These are phyloP conservation scores for Aegilops speltoides DNA, from an alignment of 176 grass and related monocot genomes.

Conservation along the genomic window DNA sequence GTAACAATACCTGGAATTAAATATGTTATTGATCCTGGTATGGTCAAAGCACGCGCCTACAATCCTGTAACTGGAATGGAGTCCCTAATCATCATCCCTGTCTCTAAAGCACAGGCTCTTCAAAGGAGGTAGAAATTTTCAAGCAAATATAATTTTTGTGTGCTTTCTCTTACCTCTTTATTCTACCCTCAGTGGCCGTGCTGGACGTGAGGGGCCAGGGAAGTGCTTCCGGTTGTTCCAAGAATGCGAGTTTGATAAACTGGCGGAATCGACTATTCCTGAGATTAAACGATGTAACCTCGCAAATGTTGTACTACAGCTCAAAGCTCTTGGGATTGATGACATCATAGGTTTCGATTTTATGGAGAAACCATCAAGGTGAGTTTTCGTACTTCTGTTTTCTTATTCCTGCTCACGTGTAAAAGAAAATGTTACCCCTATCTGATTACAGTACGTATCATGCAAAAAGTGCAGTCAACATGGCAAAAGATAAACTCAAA, in stretches of 20 bases:
- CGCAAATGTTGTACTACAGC: conserved; percentile 87
- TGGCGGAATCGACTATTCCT: conserved; percentile 79
- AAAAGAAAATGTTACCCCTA: background rate
- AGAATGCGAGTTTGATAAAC: conserved; percentile 84
- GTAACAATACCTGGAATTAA: conserved; percentile 98
- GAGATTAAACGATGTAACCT: conserved; percentile 98
- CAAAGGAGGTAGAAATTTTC: conserved; percentile 68
- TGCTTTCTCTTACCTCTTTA: conserved; percentile 8
- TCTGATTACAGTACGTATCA: background rate
- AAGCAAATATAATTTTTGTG: background rate
- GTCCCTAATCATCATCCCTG: conserved; percentile 80
- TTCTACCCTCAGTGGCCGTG: conserved; percentile 67
- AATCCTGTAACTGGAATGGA: conserved; percentile 97
- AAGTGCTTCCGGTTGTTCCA: conserved; percentile 84
- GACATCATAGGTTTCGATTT: conserved; percentile 96
- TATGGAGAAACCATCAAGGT: conserved; percentile 98
- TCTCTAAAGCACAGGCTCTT: conserved; percentile 94
- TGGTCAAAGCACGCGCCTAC: conserved; percentile 95
- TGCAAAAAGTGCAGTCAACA: background rate
- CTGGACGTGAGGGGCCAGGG: conserved; percentile 77
- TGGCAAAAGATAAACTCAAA: background rate
- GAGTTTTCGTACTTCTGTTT: background rate
- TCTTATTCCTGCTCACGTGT: background rate
- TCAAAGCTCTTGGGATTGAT: conserved; percentile 96
- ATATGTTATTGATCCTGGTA: conserved; percentile 93